These are phyloP conservation scores for Stemphylium vesicarium DNA, from an alignment of 2,329 filamentous ascomycete genomes.

Conservation along the genomic window DNA sequence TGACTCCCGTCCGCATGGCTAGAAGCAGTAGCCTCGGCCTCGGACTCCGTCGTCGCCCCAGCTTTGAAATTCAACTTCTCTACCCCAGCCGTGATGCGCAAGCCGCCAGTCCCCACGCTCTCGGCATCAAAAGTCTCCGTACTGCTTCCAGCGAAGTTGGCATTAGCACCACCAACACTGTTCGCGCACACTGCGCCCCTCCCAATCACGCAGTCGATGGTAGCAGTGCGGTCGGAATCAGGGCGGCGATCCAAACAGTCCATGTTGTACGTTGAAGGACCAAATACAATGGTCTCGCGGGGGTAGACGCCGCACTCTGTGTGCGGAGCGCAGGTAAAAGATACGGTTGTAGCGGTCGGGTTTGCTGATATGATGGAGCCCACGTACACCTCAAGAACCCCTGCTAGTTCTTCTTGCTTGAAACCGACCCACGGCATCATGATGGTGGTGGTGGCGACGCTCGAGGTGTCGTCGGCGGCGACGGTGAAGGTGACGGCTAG, in stretches of 20 bases:
- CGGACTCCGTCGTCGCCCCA: slow-evolving; percentile 5
- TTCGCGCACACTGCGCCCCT: slow-evolving; percentile 29
- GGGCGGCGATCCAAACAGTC: slow-evolving; percentile 23
- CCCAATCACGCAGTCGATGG: slow-evolving; percentile 24
- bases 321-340: slow-evolving; percentile 10
- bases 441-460: slow-evolving; percentile 18
- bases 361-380: slow-evolving; percentile 26
- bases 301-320: slow-evolving; percentile 32
- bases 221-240: slow-evolving; percentile 26
- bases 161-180: slow-evolving; percentile 28
- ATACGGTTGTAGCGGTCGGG: slow-evolving; percentile 17
- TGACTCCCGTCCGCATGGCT: neutral
- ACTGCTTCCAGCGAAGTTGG: slow-evolving; percentile 32
- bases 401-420: neutral
- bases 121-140: slow-evolving; percentile 25
- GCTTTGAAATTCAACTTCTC: slow-evolving; percentile 19
- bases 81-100: slow-evolving; percentile 23
- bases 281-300: slow-evolving; percentile 22
- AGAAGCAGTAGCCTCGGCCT: slow-evolving; percentile 7
- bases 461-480: slow-evolving; percentile 11
- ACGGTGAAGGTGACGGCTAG: slow-evolving; percentile 8
- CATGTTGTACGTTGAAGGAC: slow-evolving; percentile 27
- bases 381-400: neutral
- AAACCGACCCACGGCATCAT: slow-evolving; percentile 17
- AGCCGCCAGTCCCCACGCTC: neutral